Evolutionary conservation across 345 rosid species (phyloP).

Genomic region (Populus ilicifolia): DNA sequence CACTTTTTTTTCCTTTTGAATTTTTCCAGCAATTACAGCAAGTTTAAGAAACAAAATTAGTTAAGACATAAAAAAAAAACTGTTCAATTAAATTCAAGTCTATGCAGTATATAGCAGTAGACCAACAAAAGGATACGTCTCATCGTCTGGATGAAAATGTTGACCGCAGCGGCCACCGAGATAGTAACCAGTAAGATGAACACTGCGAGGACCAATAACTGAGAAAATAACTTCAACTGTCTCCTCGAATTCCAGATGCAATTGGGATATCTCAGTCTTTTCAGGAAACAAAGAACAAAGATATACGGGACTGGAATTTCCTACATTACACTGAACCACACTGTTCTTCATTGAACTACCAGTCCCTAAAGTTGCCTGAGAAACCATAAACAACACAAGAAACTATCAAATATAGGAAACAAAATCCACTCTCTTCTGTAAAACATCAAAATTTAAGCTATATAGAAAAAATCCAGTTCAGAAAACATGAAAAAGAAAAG

Average conservation of each 20-base stretch:
- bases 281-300: conserved; percentile 58
- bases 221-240: conserved; percentile 66
- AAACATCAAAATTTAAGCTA: background rate
- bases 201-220: conserved; percentile 57
- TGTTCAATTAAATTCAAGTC: background rate
- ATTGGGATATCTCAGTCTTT: conserved; percentile 45
- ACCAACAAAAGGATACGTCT: conserved; percentile 53
- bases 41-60: background rate
- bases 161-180: conserved; percentile 8
- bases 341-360: conserved; percentile 36
- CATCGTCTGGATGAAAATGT: conserved; percentile 27
- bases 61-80: background rate
- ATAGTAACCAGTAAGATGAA: conserved; percentile 75
- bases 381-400: background rate
- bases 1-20: background rate
- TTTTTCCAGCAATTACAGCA: background rate
- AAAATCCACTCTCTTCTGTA: background rate
- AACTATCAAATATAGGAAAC: background rate
- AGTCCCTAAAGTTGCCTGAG: conserved; percentile 64
- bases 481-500: background rate
- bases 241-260: conserved; percentile 73
- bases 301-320: conserved; percentile 53
- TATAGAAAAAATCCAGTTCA: background rate
- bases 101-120: background rate
- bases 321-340: conserved; percentile 70